phyloP scores from a whole-genome alignment of 108 stramenopile species.

The Fistulifera pelliculosa region DNA sequence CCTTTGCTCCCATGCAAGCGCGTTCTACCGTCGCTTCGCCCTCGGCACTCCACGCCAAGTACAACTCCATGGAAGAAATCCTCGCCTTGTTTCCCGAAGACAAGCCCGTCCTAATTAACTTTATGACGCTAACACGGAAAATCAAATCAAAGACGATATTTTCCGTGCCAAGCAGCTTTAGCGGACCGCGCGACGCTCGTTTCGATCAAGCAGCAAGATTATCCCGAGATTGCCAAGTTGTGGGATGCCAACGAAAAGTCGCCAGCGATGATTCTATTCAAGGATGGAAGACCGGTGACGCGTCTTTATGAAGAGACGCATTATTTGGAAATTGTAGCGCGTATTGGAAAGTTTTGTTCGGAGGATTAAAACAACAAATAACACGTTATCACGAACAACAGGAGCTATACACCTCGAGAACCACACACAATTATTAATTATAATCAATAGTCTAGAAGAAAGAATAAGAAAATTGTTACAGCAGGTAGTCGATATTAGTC shows the following conservation, averaged over 20 bases:
- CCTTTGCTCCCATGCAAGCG: background rate
- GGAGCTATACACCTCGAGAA: too few relatives aligned
- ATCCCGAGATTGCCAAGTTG: slow-evolving; percentile 44
- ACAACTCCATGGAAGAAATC: slow-evolving; percentile 52
- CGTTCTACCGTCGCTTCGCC: background rate
- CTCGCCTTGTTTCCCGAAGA: slow-evolving; percentile 42
- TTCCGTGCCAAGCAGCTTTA: slow-evolving; percentile 27
- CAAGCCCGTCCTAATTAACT: slow-evolving; percentile 46
- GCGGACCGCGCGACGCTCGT: slow-evolving; percentile 34
- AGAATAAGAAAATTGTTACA: too few relatives aligned
- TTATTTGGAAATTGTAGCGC: slow-evolving; percentile 38
- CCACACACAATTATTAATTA: too few relatives aligned
- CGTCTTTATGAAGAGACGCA: slow-evolving; percentile 33
- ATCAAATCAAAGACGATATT: slow-evolving; percentile 39
- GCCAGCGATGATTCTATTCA: slow-evolving; percentile 46
- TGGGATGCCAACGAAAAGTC: slow-evolving; percentile 33
- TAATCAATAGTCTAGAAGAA: too few relatives aligned
- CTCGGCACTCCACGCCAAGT: slow-evolving; percentile 25
- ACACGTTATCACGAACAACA: too few relatives aligned
- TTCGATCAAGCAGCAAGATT: slow-evolving; percentile 52
- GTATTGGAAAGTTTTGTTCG: slow-evolving; percentile 30
- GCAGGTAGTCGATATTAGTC: too few relatives aligned
- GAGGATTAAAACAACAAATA: too few relatives aligned
- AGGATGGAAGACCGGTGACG: slow-evolving; percentile 36
- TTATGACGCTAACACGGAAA: slow-evolving; percentile 44